Evolutionary conservation across 192 early-diverging fungal genomes (phyloP).

Genomic region (Coemansia sp.): DNA sequence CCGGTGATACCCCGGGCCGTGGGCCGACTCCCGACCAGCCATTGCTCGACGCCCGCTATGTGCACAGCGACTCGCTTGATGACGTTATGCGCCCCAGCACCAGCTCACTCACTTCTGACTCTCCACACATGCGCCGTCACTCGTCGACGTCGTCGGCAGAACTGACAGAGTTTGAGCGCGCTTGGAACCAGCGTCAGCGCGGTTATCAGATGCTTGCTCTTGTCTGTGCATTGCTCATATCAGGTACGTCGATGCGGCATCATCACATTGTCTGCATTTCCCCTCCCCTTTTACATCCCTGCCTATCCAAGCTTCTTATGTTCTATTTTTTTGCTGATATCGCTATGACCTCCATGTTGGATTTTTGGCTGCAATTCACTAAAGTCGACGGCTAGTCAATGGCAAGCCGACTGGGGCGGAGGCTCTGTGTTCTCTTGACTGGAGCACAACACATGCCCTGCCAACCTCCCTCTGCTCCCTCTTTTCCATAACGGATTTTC

Average conservation of each 20-base stretch:
- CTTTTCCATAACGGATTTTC: no score
- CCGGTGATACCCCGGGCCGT: conserved; percentile 4
- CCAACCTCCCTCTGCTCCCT: no score
- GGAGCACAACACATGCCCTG: no score
- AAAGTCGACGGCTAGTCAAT: no score
- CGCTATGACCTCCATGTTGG: no score
- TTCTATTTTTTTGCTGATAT: no score
- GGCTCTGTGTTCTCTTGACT: no score
- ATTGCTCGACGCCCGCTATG: conserved; percentile 16
- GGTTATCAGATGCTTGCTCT: conserved; percentile 58
- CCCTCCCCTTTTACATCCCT: no score
- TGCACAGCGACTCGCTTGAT: conserved; percentile 10
- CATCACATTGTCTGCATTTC: no score
- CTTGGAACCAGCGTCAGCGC: conserved; percentile 31
- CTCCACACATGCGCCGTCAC: conserved; percentile 11
- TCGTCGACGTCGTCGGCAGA: conserved; percentile 28
- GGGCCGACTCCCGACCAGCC: conserved; percentile 45
- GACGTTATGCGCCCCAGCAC: conserved; percentile 6
- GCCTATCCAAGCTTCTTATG: no score
- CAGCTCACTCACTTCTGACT: conserved; percentile 10
- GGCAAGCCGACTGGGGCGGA: no score
- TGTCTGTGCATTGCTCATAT: conserved; percentile 56
- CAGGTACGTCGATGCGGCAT: conserved; percentile 57
- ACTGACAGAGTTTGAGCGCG: conserved; percentile 34
- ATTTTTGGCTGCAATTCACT: no score